Evolutionary conservation across 495 filamentous ascomycete species (phyloP).

Genomic region (Talaromyces stipitatus): DNA sequence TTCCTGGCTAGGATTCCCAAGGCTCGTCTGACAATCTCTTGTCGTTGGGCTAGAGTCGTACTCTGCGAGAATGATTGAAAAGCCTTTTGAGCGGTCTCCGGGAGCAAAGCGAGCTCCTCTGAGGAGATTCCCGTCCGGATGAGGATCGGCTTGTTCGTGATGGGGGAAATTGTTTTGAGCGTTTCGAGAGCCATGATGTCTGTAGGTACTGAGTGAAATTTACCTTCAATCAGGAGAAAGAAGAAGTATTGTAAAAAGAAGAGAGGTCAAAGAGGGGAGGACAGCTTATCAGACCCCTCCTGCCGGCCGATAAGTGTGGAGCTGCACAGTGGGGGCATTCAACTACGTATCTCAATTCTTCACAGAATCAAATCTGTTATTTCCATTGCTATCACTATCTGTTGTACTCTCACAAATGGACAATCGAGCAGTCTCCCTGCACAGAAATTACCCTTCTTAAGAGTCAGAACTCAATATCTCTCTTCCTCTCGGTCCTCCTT

Average conservation of each 20-base stretch:
- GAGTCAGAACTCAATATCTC: too few species aligned
- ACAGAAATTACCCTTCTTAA: too few species aligned
- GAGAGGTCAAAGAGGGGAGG: not conserved
- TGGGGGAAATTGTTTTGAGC: conserved; percentile 84
- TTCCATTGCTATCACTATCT: too few species aligned
- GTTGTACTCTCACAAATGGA: too few species aligned
- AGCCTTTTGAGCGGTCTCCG: conserved; percentile 57
- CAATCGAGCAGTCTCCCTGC: too few species aligned
- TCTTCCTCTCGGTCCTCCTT: not conserved
- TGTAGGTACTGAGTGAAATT: too few species aligned
- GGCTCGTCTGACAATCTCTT: conserved; percentile 70
- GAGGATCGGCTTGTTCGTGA: conserved; percentile 69
- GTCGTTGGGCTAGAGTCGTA: conserved; percentile 54
- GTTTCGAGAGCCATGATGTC: conserved; percentile 67
- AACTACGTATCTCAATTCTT: not conserved
- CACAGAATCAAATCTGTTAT: too few species aligned
- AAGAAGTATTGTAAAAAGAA: not conserved
- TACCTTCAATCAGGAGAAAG: too few species aligned
- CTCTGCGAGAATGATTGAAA: conserved; percentile 64
- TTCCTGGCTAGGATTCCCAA: conserved; percentile 57
- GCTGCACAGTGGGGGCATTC: not conserved
- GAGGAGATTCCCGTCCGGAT: conserved; percentile 63
- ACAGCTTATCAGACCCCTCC: not conserved
- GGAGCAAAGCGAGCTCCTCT: conserved; percentile 57
- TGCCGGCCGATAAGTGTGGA: not conserved